Percentiles rank a stretch among this genome's conserved stretches.
These are phyloP conservation scores for Hypoxylon fuscum DNA, from an alignment of 495 filamentous ascomycete species.

Conservation along the genomic window DNA sequence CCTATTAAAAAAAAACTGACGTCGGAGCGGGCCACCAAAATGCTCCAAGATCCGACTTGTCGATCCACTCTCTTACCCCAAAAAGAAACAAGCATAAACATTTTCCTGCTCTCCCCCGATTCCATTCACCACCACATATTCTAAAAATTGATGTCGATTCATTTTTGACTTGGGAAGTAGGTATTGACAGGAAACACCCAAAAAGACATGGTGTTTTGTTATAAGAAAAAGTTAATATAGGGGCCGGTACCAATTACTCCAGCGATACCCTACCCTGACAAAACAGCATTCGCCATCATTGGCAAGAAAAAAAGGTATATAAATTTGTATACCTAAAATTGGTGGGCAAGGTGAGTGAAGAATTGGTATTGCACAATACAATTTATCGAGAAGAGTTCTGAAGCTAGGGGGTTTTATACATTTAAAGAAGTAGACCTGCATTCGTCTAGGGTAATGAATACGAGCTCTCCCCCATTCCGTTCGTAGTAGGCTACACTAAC, in stretches of 20 bases:
- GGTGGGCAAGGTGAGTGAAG: background rate
- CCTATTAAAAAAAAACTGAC: background rate
- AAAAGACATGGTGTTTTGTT: background rate
- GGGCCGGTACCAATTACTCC: background rate
- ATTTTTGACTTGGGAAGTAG: background rate
- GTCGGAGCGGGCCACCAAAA: background rate
- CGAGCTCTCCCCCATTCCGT: constrained; percentile 25
- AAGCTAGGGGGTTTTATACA: constrained; percentile 18
- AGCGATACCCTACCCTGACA: background rate
- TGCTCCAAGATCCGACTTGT: background rate
- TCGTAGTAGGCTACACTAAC: constrained; percentile 19
- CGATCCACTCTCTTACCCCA: too few relatives aligned
- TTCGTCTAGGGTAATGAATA: constrained; percentile 28
- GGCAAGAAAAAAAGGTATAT: background rate
- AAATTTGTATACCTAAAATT: background rate
- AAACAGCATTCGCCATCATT: background rate
- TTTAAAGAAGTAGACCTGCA: constrained; percentile 13
- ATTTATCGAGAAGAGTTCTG: constrained; percentile 3
- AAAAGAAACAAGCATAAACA: too few relatives aligned
- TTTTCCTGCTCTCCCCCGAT: too few relatives aligned
- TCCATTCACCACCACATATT: background rate
- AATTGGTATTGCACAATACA: too few relatives aligned
- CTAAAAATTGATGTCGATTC: background rate
- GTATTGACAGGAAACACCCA: background rate
- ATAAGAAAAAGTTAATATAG: background rate